Conservation (phyloP, 805 yeast species). For the Clavispora carvajalis region DNA sequence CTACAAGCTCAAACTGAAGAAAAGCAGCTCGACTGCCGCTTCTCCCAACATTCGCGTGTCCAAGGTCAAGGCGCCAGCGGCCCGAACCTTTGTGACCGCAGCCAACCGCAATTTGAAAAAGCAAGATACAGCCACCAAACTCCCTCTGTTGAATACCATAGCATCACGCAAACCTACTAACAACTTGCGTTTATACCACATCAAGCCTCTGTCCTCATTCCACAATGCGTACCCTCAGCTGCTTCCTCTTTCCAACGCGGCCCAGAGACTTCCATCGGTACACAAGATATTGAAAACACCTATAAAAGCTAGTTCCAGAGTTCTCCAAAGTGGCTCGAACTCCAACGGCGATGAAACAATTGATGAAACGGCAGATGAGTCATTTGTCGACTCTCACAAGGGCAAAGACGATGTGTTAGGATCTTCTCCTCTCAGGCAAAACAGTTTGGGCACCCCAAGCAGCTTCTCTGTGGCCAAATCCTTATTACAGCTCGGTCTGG, state of each 20-base stretch:
- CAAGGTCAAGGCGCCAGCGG: conserved; percentile 4
- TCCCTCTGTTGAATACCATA: conserved; percentile 11
- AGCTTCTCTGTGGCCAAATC: conserved; percentile 42
- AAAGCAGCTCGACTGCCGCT: conserved; percentile 10
- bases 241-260: conserved; percentile 10
- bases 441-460: conserved; percentile 40
- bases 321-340: conserved; percentile 9
- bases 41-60: conserved; percentile 12
- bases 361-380: conserved; percentile 16
- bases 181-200: conserved; percentile 32
- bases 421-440: conserved; percentile 30
- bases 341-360: conserved; percentile 21
- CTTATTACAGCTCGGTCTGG: conserved; percentile 38
- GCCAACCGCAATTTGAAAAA: conserved; percentile 15
- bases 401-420: conserved; percentile 21
- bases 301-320: conserved; percentile 26
- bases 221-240: conserved; percentile 15
- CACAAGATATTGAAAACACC: conserved; percentile 42
- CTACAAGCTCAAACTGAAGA: conserved; percentile 29
- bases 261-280: conserved; percentile 30
- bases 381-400: conserved; percentile 9
- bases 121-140: conserved; percentile 2
- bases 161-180: conserved; percentile 17
- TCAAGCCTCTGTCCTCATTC: conserved; percentile 32
- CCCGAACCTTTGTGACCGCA: conserved; percentile 4